Conservation (phyloP, 2,329 filamentous ascomycete genomes). For the Fusarium temperatum region DNA sequence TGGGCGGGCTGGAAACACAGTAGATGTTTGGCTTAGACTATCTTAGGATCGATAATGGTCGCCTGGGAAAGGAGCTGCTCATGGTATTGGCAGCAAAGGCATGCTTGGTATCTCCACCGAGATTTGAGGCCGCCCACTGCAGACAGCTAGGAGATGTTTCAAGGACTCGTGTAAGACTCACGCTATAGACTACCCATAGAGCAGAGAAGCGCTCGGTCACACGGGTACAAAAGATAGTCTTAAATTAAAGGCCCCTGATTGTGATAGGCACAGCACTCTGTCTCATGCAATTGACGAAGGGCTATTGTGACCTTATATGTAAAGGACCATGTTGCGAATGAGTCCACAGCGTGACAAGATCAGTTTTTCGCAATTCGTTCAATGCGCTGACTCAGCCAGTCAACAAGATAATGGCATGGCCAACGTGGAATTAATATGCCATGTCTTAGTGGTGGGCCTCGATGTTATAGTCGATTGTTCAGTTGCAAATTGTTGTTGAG, state of each 20-base stretch:
- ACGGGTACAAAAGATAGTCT: not conserved
- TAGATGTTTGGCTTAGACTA: conserved; percentile 61
- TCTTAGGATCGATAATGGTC: conserved; percentile 67
- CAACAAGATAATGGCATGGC: accelerated
- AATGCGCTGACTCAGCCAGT: accelerated
- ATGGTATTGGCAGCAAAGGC: conserved; percentile 52
- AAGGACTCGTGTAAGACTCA: not conserved
- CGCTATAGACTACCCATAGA: not conserved
- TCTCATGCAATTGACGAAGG: accelerated
- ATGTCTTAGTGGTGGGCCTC: accelerated
- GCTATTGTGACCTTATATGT: no score
- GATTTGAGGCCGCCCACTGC: conserved; percentile 58
- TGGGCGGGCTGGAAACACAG: conserved; percentile 60
- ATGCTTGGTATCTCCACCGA: conserved; percentile 62
- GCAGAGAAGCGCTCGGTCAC: not conserved
- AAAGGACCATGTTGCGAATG: not conserved
- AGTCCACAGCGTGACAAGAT: accelerated
- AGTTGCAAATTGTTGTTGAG: not conserved
- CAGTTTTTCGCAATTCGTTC: accelerated
- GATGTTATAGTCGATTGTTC: accelerated
- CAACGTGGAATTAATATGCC: accelerated
- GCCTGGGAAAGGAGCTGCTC: conserved; percentile 62
- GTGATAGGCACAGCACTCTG: accelerated
- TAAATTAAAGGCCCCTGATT: accelerated
- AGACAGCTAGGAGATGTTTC: not conserved